Conservation (phyloP, 768 basidiomycete species). For the Termitomyces sp. region DNA sequence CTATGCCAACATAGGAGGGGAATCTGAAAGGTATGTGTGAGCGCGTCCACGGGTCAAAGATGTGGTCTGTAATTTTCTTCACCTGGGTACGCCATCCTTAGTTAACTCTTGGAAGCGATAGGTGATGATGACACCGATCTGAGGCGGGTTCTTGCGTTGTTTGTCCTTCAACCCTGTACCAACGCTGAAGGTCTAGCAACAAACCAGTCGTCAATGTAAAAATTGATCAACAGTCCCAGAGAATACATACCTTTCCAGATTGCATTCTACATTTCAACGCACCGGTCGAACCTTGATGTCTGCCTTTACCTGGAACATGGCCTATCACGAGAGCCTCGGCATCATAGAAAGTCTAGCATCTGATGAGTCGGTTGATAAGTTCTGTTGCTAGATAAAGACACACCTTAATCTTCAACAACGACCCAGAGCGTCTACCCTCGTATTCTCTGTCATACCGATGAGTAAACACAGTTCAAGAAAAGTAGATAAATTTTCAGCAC, state of each 20-base stretch:
- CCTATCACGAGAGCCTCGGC: constrained; percentile 57
- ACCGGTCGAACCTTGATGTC: constrained; percentile 40
- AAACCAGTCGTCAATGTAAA: background rate
- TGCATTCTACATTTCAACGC: constrained; percentile 53
- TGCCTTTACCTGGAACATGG: constrained; percentile 48
- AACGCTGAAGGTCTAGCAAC: constrained; percentile 44
- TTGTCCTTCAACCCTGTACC: constrained; percentile 51
- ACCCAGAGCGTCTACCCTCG: constrained; percentile 41
- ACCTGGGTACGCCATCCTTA: constrained; percentile 52
- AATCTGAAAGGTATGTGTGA: constrained; percentile 28
- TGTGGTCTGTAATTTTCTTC: background rate
- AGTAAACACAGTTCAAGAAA: background rate
- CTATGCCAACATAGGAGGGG: constrained; percentile 47
- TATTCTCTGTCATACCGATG: constrained; percentile 29
- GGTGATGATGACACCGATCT: constrained; percentile 46
- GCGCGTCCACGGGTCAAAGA: background rate
- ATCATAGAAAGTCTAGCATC: constrained; percentile 46
- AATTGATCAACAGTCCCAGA: background rate
- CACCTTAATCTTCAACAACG: constrained; percentile 52
- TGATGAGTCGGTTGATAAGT: background rate
- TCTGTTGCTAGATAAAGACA: background rate
- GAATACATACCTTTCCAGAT: constrained; percentile 45
- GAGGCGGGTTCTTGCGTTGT: constrained; percentile 47
- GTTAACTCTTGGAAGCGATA: constrained; percentile 61
- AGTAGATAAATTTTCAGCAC: constrained; percentile 22